A percentile compares a stretch with the other conserved stretches of the same genome.
Evolutionary conservation across 768 basidiomycete species (phyloP).

Genomic region (Phanerochaete carnosa): DNA sequence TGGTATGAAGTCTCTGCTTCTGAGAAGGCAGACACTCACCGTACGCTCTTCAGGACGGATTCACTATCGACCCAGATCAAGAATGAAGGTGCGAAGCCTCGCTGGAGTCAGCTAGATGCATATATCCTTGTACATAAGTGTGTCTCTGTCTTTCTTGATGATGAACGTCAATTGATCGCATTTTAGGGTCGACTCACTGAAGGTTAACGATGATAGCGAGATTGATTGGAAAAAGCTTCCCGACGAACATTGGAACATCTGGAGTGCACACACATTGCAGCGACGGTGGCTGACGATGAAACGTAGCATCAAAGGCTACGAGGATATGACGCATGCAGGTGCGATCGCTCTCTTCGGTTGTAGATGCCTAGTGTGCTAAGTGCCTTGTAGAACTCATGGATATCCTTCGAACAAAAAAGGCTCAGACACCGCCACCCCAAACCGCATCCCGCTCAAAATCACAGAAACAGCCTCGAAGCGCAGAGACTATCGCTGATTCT

Average conservation of each 20-base stretch:
- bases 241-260: slow-evolving; percentile 77
- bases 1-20: slow-evolving; percentile 64
- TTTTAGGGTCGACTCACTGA: slow-evolving; percentile 65
- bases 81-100: slow-evolving; percentile 62
- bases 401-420: slow-evolving; percentile 72
- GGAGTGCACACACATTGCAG: slow-evolving; percentile 79
- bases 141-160: slow-evolving; percentile 19
- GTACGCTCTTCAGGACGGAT: slow-evolving; percentile 63
- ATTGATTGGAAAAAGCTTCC: slow-evolving; percentile 80
- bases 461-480: slow-evolving; percentile 29
- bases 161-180: not conserved
- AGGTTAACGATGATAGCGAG: slow-evolving; percentile 77
- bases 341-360: slow-evolving; percentile 14
- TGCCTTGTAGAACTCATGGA: slow-evolving; percentile 68
- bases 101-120: slow-evolving; percentile 76
- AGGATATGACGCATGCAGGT: slow-evolving; percentile 82
- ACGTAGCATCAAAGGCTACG: slow-evolving; percentile 67
- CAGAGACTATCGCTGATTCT: slow-evolving; percentile 31
- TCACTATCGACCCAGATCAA: slow-evolving; percentile 69
- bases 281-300: slow-evolving; percentile 83
- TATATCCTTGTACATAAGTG: slow-evolving; percentile 83
- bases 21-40: not conserved
- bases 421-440: slow-evolving; percentile 43
- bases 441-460: slow-evolving; percentile 14
- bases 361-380: not conserved